Evolutionary conservation across 192 early-diverging fungal genomes (phyloP).

Genomic region (Gigaspora rosea): DNA sequence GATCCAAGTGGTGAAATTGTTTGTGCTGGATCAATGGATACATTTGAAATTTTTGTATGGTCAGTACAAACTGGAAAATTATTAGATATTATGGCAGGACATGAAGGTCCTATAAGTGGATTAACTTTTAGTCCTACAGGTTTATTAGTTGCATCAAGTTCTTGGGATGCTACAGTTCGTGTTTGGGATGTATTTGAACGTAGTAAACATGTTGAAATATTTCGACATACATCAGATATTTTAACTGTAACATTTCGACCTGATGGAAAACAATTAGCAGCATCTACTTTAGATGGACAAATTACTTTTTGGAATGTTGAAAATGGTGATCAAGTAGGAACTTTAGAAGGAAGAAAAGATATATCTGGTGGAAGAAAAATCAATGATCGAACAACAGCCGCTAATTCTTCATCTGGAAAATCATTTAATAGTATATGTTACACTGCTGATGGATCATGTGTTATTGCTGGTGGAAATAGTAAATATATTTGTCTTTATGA

Average conservation of each 20-base stretch:
- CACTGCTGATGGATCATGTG: slow-evolving; percentile 88
- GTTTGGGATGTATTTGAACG: slow-evolving; percentile 96
- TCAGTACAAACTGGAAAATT: slow-evolving; percentile 98
- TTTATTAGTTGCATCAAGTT: slow-evolving; percentile 77
- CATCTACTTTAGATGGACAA: slow-evolving; percentile 89
- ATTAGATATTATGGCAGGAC: slow-evolving; percentile 90
- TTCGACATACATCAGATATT: slow-evolving; percentile 82
- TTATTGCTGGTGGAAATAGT: slow-evolving; percentile 93
- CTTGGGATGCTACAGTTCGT: slow-evolving; percentile 91
- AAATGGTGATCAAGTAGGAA: slow-evolving; percentile 66
- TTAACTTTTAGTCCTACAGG: slow-evolving; percentile 87
- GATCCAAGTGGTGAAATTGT: slow-evolving; percentile 97
- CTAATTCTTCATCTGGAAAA: slow-evolving; percentile 82
- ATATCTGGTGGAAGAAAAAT: slow-evolving; percentile 84
- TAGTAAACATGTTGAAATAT: slow-evolving; percentile 71
- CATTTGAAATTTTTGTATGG: slow-evolving; percentile 98
- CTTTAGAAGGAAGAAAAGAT: slow-evolving; percentile 92
- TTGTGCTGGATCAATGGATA: slow-evolving; percentile 90
- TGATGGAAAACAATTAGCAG: slow-evolving; percentile 86
- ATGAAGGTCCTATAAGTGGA: slow-evolving; percentile 86
- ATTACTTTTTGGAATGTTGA: slow-evolving; percentile 92
- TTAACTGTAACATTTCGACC: slow-evolving; percentile 86
- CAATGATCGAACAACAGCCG: slow-evolving; percentile 77
- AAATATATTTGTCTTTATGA: slow-evolving; percentile 98
- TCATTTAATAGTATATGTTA: slow-evolving; percentile 93